Percentiles rank a stretch among this genome's conserved stretches.
Evolutionary conservation across 768 basidiomycete genomes (phyloP).

Genomic region (Suillus tomentosus): DNA sequence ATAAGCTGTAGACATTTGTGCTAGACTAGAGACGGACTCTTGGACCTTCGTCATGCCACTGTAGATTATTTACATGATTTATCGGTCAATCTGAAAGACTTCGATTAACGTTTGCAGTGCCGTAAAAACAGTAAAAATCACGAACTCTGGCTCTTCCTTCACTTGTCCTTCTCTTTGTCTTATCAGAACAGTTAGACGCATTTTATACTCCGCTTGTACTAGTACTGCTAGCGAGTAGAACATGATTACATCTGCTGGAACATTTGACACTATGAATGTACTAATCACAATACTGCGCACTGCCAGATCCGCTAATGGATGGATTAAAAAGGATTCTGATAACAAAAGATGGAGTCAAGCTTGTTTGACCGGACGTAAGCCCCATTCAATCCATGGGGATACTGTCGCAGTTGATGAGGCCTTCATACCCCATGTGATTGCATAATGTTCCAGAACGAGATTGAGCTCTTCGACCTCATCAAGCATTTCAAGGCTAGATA

Average conservation of each 20-base stretch:
- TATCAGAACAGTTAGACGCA: background rate
- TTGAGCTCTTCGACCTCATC: constrained; percentile 96
- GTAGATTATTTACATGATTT: background rate
- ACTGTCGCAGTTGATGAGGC: background rate
- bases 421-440: constrained; percentile 66
- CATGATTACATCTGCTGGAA: background rate
- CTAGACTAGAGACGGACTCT: background rate
- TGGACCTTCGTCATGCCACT: background rate
- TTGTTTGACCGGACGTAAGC: background rate
- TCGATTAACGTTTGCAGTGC: no score
- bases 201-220: background rate
- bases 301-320: background rate
- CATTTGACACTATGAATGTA: background rate
- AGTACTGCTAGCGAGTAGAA: background rate
- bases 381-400: constrained; percentile 6
- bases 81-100: background rate
- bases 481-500: constrained; percentile 79
- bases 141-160: no score
- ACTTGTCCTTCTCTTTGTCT: no score
- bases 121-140: no score
- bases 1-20: constrained; percentile 18
- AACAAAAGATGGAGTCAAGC: background rate
- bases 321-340: background rate
- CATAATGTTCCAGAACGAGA: constrained; percentile 87
- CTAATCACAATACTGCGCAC: background rate